These are phyloP conservation scores for Komagataella pastoris DNA, from an alignment of 805 yeast genomes.

Conservation along the genomic window DNA sequence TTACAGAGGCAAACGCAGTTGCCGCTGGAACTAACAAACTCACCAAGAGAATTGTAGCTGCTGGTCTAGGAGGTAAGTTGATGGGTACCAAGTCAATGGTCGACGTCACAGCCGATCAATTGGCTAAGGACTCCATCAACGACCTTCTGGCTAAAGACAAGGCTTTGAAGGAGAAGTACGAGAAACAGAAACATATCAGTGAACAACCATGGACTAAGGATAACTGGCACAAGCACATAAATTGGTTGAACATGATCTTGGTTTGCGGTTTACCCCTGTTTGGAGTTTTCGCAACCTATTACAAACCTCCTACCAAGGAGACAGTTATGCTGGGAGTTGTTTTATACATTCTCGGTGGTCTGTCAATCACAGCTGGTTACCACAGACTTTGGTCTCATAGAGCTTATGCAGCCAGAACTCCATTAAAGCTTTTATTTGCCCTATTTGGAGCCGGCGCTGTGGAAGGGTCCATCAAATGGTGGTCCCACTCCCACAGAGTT, in stretches of 20 bases:
- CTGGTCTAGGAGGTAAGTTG: constrained; percentile 58
- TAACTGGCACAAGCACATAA: constrained; percentile 66
- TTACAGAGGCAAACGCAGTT: constrained; percentile 58
- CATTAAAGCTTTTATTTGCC: constrained; percentile 54
- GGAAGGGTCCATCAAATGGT: constrained; percentile 82
- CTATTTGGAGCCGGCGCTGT: constrained; percentile 73
- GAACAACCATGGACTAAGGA: constrained; percentile 66
- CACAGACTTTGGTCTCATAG: constrained; percentile 74
- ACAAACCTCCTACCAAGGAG: constrained; percentile 34
- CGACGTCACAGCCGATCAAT: constrained; percentile 50
- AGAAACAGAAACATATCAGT: constrained; percentile 42
- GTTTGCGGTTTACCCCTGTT: constrained; percentile 46
- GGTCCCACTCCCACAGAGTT: constrained; percentile 77
- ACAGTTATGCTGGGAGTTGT: constrained; percentile 33
- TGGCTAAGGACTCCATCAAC: constrained; percentile 37
- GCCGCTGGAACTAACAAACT: constrained; percentile 75
- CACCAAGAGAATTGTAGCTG: constrained; percentile 62
- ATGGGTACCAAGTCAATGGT: constrained; percentile 77
- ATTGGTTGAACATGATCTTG: constrained; percentile 63
- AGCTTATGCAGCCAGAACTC: constrained; percentile 49
- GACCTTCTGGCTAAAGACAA: constrained; percentile 30
- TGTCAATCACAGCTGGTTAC: constrained; percentile 77
- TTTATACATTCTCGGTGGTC: constrained; percentile 47
- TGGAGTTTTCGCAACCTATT: constrained; percentile 33
- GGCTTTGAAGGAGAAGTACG: constrained; percentile 25